Evolutionary conservation across 1,284 basidiomycete species (phyloP).

Genomic region (Hymenochaete sp.): DNA sequence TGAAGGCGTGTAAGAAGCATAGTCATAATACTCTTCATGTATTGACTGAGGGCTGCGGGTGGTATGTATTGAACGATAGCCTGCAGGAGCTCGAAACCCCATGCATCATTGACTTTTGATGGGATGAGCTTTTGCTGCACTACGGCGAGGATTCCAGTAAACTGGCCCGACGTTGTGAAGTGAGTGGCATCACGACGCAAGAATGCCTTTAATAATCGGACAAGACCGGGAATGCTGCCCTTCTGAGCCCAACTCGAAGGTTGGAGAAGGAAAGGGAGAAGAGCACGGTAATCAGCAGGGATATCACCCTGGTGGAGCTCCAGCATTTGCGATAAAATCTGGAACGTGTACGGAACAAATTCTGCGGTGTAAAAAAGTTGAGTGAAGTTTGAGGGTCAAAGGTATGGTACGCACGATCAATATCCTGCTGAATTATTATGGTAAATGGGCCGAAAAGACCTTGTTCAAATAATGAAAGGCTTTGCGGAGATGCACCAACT

Average conservation of each 20-base stretch:
- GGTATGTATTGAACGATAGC: slow-evolving; percentile 68
- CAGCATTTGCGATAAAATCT: slow-evolving; percentile 93
- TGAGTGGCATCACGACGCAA: slow-evolving; percentile 60
- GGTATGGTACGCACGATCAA: slow-evolving; percentile 60
- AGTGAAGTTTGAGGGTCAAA: background rate
- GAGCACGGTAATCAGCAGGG: slow-evolving; percentile 69
- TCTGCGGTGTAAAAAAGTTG: slow-evolving; percentile 41
- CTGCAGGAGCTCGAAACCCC: slow-evolving; percentile 87
- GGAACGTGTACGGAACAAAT: slow-evolving; percentile 97
- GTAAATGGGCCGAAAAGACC: slow-evolving; percentile 86
- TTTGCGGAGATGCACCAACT: slow-evolving; percentile 57
- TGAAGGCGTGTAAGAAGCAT: slow-evolving; percentile 83
- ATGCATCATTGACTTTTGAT: slow-evolving; percentile 82
- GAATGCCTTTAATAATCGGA: slow-evolving; percentile 83
- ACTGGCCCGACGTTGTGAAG: slow-evolving; percentile 70
- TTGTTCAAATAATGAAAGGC: slow-evolving; percentile 72
- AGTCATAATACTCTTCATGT: slow-evolving; percentile 73
- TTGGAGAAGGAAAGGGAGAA: slow-evolving; percentile 81
- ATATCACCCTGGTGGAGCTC: slow-evolving; percentile 66
- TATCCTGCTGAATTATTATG: slow-evolving; percentile 83
- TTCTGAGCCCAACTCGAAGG: slow-evolving; percentile 90
- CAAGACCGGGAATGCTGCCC: slow-evolving; percentile 92
- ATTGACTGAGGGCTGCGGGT: slow-evolving; percentile 57
- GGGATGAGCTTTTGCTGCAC: slow-evolving; percentile 86
- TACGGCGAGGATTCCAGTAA: slow-evolving; percentile 79